These are phyloP conservation scores for Cercospora sp. DNA, from an alignment of 2,329 filamentous ascomycete species.

Conservation along the genomic window DNA sequence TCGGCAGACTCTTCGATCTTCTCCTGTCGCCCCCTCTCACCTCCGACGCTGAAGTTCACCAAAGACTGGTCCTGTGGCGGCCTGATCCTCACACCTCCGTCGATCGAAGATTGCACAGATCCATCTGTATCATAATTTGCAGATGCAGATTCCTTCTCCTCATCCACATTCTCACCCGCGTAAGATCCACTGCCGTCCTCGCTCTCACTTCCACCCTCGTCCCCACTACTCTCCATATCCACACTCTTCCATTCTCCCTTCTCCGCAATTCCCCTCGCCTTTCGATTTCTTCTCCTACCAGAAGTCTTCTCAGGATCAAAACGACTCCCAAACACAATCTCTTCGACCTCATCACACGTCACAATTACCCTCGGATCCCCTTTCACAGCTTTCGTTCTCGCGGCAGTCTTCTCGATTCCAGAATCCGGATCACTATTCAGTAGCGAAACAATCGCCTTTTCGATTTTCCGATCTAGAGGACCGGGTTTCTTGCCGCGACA, in stretches of 20 bases:
- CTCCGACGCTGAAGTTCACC: constrained; percentile 57
- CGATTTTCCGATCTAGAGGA: constrained; percentile 53
- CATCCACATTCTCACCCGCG: constrained; percentile 15
- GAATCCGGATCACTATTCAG: constrained; percentile 40
- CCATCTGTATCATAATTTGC: constrained; percentile 14
- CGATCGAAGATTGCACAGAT: constrained; percentile 14
- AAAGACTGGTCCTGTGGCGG: constrained; percentile 49
- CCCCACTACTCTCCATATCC: constrained; percentile 43
- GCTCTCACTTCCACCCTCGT: too few relatives aligned
- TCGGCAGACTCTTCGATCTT: constrained; percentile 54
- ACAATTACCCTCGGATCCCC: constrained; percentile 55
- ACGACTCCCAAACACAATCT: constrained; percentile 50
- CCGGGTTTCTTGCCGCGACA: constrained; percentile 53
- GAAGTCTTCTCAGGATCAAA: constrained; percentile 50
- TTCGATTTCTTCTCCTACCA: constrained; percentile 50
- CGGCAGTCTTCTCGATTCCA: constrained; percentile 38
- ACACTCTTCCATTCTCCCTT: constrained; percentile 45
- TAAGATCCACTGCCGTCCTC: too few relatives aligned
- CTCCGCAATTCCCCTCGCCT: constrained; percentile 43
- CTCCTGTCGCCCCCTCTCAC: constrained; percentile 58
- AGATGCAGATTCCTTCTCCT: constrained; percentile 24
- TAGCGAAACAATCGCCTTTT: constrained; percentile 50
- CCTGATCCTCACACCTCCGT: constrained; percentile 33
- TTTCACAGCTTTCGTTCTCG: constrained; percentile 44
- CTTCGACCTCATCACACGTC: constrained; percentile 53